phyloP scores from a whole-genome alignment of 345 rosid species.

The Syzygium aromaticum region DNA sequence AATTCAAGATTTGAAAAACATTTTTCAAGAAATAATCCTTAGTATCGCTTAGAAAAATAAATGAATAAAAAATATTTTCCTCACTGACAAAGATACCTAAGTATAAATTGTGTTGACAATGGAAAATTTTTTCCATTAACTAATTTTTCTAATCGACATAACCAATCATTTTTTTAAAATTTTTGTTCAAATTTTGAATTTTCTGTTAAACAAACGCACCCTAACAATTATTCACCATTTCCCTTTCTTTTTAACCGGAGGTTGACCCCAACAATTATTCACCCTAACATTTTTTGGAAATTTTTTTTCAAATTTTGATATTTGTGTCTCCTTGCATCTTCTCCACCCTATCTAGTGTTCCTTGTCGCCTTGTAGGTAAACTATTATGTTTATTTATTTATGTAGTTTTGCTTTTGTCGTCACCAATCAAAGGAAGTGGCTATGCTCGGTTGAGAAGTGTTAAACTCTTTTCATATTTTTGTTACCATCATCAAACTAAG shows the following conservation, averaged over 20 bases:
- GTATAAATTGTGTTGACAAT: no score
- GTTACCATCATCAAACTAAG: not conserved
- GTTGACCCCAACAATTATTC: no score
- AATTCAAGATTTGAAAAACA: no score
- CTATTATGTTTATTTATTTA: not conserved
- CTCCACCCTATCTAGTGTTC: not conserved
- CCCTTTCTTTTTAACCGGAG: no score
- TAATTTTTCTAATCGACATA: not conserved
- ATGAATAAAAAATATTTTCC: not conserved
- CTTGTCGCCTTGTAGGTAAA: not conserved
- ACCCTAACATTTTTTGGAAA: no score
- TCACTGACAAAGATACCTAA: no score
- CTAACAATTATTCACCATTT: no score
- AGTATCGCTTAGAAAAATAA: no score
- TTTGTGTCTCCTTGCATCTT: not conserved
- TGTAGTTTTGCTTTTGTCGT: not conserved
- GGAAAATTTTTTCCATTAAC: no score
- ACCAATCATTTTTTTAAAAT: not conserved
- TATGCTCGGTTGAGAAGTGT: not conserved
- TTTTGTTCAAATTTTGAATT: no score
- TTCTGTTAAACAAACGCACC: not conserved
- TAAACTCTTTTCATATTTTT: not conserved
- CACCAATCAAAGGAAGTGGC: not conserved
- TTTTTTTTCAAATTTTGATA: not conserved
- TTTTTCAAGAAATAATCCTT: no score